Evolutionary conservation across 179 eudicot species (phyloP).

Genomic region (Patellifolia procumbens): DNA sequence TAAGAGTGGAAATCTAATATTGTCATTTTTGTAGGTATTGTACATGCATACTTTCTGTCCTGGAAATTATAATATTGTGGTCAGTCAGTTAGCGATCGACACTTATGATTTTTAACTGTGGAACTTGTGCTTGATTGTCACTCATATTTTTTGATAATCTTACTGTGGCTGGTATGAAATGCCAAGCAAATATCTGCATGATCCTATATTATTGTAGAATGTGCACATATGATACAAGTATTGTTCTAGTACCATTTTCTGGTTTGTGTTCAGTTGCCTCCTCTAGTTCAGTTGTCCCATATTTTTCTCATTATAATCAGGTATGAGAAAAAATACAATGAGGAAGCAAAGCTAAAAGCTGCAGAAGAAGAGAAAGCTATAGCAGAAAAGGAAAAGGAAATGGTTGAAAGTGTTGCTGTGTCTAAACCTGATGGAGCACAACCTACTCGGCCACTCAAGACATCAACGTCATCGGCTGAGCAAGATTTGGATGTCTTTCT

Average conservation of each 20-base stretch:
- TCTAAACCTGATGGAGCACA: slow-evolving; percentile 48
- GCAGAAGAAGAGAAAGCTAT: slow-evolving; percentile 58
- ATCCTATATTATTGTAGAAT: not conserved
- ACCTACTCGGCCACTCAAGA: slow-evolving; percentile 49
- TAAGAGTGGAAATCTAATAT: too few species aligned
- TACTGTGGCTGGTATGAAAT: too few species aligned
- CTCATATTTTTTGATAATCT: not conserved
- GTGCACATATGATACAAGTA: not conserved
- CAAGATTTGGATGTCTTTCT: slow-evolving; percentile 98
- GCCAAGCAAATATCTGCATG: not conserved
- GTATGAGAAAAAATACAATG: slow-evolving; percentile 70
- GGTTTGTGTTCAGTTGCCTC: slow-evolving; percentile 18
- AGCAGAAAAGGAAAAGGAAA: slow-evolving; percentile 50
- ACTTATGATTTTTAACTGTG: too few species aligned
- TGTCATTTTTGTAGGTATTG: too few species aligned
- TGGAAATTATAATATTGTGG: too few species aligned
- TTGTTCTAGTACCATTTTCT: not conserved
- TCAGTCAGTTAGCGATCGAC: too few species aligned
- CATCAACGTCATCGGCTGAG: slow-evolving; percentile 56
- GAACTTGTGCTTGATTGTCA: too few species aligned
- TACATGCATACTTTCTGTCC: too few species aligned
- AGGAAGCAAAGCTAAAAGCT: slow-evolving; percentile 54
- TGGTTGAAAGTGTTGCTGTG: slow-evolving; percentile 34
- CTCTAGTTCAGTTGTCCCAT: not conserved
- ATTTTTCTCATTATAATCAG: slow-evolving; percentile 30